Conservation (phyloP, 1,284 basidiomycete genomes). For the Cutaneotrichosporon spelunceum region DNA sequence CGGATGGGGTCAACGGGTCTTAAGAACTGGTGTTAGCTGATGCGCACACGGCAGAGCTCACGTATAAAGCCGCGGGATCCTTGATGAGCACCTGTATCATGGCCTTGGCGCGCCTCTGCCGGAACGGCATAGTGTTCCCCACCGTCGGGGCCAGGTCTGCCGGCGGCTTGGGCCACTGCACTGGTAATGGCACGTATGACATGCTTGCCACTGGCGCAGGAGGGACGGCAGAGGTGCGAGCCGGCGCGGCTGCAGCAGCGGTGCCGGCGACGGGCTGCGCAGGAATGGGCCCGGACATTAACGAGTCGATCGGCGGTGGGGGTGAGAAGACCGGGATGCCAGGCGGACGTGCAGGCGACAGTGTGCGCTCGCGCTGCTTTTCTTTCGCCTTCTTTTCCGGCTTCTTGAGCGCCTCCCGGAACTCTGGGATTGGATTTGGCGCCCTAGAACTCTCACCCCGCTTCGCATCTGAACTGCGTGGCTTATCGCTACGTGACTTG, state of each 20-base stretch:
- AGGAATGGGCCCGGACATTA: background rate
- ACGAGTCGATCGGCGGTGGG: slow-evolving; percentile 2
- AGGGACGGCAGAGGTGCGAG: slow-evolving; percentile 32
- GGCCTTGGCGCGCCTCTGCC: slow-evolving; percentile 74
- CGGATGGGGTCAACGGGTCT: slow-evolving; percentile 78
- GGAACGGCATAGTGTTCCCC: slow-evolving; percentile 55
- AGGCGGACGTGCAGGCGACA: background rate
- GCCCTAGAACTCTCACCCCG: background rate
- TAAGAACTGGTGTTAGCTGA: slow-evolving; percentile 57
- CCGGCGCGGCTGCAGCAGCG: slow-evolving; percentile 35
- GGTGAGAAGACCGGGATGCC: background rate
- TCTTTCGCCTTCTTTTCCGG: background rate
- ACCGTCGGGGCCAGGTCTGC: slow-evolving; percentile 31
- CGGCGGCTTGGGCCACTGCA: slow-evolving; percentile 46
- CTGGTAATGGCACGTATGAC: slow-evolving; percentile 9
- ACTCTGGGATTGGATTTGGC: background rate
- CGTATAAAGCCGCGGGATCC: slow-evolving; percentile 66
- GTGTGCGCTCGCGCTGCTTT: background rate
- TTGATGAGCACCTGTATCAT: slow-evolving; percentile 66
- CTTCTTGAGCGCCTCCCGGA: slow-evolving; percentile 11
- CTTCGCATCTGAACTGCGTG: background rate
- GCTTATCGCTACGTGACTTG: slow-evolving; percentile 2
- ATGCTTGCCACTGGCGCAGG: slow-evolving; percentile 17
- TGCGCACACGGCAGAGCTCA: slow-evolving; percentile 16
- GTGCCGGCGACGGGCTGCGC: slow-evolving; percentile 1